Conservation (phyloP, 768 basidiomycete species). For the Russula ochroleuca region DNA sequence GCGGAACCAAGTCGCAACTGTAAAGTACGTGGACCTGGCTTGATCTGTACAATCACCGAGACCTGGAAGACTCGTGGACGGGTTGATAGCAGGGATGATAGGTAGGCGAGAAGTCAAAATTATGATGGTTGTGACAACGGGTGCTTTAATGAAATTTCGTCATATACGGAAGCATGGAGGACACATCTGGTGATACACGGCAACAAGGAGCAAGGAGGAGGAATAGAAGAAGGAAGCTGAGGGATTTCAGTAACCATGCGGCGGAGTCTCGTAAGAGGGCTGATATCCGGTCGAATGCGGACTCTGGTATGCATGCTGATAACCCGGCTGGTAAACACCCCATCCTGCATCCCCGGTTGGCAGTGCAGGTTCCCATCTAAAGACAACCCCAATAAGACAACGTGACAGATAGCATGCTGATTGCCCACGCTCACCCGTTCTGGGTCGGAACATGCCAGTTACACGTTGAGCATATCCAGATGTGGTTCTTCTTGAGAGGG, state of each 20-base stretch:
- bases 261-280: conserved; percentile 21
- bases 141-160: background rate
- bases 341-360: conserved; percentile 17
- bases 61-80: background rate
- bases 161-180: background rate
- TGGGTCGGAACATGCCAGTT: conserved; percentile 55
- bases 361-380: conserved; percentile 31
- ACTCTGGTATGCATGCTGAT: conserved; percentile 37
- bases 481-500: conserved; percentile 54
- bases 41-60: too few relatives aligned
- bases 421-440: conserved; percentile 40
- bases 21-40: too few relatives aligned
- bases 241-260: conserved; percentile 8
- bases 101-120: background rate
- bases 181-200: background rate
- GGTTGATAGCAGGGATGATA: background rate
- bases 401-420: background rate
- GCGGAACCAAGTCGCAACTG: conserved; percentile 6
- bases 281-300: conserved; percentile 38
- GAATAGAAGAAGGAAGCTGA: conserved; percentile 17
- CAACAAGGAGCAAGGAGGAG: background rate
- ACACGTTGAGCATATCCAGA: conserved; percentile 73
- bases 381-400: background rate
- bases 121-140: background rate
- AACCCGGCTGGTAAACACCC: conserved; percentile 29